Conservation (phyloP, 2,329 filamentous ascomycete genomes). For the Cadophora luteo-olivacea region DNA sequence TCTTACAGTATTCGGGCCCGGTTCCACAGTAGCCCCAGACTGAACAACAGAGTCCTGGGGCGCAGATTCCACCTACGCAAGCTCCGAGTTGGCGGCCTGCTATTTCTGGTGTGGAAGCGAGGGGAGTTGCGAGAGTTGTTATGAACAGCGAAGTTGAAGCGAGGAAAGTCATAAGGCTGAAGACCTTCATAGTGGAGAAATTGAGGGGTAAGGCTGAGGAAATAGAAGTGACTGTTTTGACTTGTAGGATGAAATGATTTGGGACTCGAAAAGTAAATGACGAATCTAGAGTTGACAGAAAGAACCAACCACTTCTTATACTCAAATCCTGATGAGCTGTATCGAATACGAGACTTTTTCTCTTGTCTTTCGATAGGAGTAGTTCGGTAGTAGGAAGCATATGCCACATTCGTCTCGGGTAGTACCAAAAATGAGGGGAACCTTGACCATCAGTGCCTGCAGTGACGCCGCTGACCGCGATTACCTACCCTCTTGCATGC, state of each 20-base stretch:
- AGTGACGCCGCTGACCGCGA: background rate
- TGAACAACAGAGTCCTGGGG: conserved; percentile 15
- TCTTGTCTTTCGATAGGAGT: background rate
- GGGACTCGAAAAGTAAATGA: conserved; percentile 5
- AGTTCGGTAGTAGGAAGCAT: background rate
- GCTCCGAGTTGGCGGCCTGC: conserved; percentile 12
- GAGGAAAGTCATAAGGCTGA: conserved; percentile 7
- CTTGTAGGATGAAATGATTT: background rate
- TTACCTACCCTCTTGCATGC: background rate
- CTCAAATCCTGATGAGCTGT: background rate
- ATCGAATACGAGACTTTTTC: conserved; percentile 2
- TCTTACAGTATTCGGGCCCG: conserved; percentile 7
- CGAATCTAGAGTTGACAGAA: background rate
- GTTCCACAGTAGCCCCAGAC: conserved; percentile 10
- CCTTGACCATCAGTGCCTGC: conserved; percentile 4
- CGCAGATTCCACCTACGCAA: conserved; percentile 11
- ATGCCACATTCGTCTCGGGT: background rate
- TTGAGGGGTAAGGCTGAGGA: background rate
- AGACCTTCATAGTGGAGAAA: conserved; percentile 5
- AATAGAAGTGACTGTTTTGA: background rate
- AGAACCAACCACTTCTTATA: conserved; percentile 8
- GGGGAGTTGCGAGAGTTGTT: background rate
- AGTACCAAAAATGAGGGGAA: conserved; percentile 7
- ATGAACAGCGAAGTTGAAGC: conserved; percentile 12
- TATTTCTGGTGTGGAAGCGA: background rate